Percentiles rank a stretch among this genome's conserved stretches.
phyloP scores from a whole-genome alignment of 441 rosid genomes.

The Capsella rubella region DNA sequence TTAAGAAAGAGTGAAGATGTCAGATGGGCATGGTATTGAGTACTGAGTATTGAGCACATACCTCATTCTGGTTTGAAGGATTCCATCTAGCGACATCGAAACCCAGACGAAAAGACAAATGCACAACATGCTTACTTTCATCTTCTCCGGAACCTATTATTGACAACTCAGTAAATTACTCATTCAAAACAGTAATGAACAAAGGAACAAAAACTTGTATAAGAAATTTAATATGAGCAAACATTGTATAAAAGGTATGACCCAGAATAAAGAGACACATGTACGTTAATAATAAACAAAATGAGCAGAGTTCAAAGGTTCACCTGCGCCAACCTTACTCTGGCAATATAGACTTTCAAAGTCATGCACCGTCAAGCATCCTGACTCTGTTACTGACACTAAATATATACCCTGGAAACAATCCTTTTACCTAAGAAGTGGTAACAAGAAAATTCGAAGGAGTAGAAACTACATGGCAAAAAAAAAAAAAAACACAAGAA shows the following conservation, averaged over 20 bases:
- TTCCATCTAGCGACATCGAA: conserved; percentile 88
- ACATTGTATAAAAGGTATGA: neutral
- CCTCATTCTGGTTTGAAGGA: conserved; percentile 88
- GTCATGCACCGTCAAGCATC: conserved; percentile 90
- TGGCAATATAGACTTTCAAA: conserved; percentile 81
- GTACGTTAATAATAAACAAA: neutral
- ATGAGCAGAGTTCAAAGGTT: conserved; percentile 1
- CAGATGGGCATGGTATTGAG: neutral
- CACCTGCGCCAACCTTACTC: conserved; percentile 44
- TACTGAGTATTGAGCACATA: conserved; percentile 30
- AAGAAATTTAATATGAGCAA: conserved; percentile 1
- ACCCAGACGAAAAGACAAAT: conserved; percentile 50
- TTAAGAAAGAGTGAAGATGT: conserved; percentile 1
- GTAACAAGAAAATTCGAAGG: neutral
- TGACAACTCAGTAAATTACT: conserved; percentile 23
- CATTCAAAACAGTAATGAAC: conserved; percentile 2
- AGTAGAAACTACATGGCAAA: neutral
- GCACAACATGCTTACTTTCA: conserved; percentile 77
- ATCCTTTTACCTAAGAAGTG: neutral
- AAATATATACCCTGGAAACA: conserved; percentile 77
- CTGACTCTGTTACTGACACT: conserved; percentile 78
- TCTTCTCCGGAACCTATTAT: conserved; percentile 58
- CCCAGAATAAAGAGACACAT: conserved; percentile 5
- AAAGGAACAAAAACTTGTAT: conserved; percentile 15
- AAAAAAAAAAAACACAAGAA: neutral